These are phyloP conservation scores for Leucaena leucocephala DNA, from an alignment of 306 rosid genomes.

Conservation along the genomic window DNA sequence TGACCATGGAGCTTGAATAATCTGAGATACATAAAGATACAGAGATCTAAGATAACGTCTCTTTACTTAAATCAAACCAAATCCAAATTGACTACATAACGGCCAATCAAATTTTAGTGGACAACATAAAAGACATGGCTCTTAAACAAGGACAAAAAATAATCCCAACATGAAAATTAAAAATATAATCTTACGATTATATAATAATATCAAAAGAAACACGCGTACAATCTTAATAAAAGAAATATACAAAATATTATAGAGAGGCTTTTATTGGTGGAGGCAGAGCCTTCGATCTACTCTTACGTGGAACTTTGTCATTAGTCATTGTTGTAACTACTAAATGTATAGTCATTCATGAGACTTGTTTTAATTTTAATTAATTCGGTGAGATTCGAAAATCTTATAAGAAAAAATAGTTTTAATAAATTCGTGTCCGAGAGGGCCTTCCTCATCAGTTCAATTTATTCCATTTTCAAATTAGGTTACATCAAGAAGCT, in stretches of 20 bases:
- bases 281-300: neutral
- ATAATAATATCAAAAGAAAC: neutral
- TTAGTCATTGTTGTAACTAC: too few species aligned
- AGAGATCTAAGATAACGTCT: conserved; percentile 9
- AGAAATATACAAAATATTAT: neutral
- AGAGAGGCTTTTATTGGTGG: too few species aligned
- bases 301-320: neutral
- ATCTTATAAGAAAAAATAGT: too few species aligned
- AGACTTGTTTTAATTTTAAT: too few species aligned
- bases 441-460: too few species aligned
- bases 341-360: too few species aligned
- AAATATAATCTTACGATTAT: neutral
- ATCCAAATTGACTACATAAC: neutral
- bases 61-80: neutral
- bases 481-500: too few species aligned
- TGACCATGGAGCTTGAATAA: neutral
- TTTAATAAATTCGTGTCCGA: too few species aligned
- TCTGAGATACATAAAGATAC: neutral
- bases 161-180: neutral
- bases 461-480: too few species aligned
- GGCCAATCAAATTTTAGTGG: neutral
- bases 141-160: neutral
- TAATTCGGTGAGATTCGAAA: too few species aligned
- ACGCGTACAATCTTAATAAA: neutral
- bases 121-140: conserved; percentile 20